Conservation (phyloP, 768 basidiomycete species). For the Paxillus rubicundulus region DNA sequence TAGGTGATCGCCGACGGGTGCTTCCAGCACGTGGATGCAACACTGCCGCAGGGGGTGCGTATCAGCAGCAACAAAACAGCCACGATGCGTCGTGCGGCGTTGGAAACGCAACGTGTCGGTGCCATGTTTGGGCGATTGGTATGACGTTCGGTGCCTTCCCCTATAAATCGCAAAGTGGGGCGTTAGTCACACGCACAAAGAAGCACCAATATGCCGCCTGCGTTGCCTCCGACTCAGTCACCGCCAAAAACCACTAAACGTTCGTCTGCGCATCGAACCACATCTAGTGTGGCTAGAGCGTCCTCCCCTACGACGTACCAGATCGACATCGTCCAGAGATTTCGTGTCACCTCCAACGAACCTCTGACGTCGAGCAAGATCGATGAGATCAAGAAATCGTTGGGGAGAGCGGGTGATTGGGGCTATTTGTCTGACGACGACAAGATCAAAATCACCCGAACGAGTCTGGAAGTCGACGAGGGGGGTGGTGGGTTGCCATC, state of each 20-base stretch:
- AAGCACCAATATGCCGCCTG: not conserved
- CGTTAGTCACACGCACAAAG: not conserved
- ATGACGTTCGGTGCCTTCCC: not conserved
- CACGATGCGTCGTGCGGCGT: constrained; percentile 16
- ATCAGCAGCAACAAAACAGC: constrained; percentile 9
- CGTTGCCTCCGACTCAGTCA: constrained; percentile 4
- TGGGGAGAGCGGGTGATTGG: constrained; percentile 25
- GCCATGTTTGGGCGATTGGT: not conserved
- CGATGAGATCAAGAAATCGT: constrained; percentile 30
- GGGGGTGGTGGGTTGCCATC: constrained; percentile 1
- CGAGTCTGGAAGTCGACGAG: constrained; percentile 22
- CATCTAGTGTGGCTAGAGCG: not conserved
- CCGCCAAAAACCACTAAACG: not conserved
- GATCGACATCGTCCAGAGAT: constrained; percentile 31
- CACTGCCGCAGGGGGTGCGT: constrained; percentile 15
- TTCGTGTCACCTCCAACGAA: constrained; percentile 28
- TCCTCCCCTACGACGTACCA: constrained; percentile 17
- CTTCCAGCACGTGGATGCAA: constrained; percentile 21
- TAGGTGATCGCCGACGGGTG: constrained; percentile 1
- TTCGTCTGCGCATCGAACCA: not conserved
- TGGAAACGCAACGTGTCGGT: constrained; percentile 7
- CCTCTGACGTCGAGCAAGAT: constrained; percentile 26
- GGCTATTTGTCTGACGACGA: constrained; percentile 31
- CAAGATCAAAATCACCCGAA: constrained; percentile 29
- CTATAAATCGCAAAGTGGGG: constrained; percentile 20